A percentile compares a stretch with the other conserved stretches of the same genome.
phyloP scores from a whole-genome alignment of 805 yeast species.

The Scheffersomyces spartinae region DNA sequence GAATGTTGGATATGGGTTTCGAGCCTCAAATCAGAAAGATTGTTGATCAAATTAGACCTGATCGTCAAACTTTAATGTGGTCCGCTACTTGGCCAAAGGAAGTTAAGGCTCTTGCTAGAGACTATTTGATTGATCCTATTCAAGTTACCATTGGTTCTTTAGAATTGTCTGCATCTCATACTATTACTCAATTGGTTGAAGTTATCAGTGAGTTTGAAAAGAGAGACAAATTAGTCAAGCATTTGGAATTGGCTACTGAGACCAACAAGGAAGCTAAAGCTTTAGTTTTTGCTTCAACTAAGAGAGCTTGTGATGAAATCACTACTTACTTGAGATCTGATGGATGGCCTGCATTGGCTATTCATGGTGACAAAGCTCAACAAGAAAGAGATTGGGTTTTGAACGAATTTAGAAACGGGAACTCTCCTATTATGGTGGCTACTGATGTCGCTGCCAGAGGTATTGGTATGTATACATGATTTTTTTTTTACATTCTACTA shows the following conservation, averaged over 20 bases:
- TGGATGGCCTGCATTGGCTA: slow-evolving; percentile 98
- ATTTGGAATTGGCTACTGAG: slow-evolving; percentile 70
- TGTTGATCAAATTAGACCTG: slow-evolving; percentile 94
- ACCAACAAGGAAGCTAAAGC: slow-evolving; percentile 59
- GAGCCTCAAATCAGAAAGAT: slow-evolving; percentile 99
- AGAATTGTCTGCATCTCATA: slow-evolving; percentile 94
- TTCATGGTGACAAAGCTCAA: slow-evolving; percentile 98
- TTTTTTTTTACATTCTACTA: slow-evolving; percentile 2
- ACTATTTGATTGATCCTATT: slow-evolving; percentile 83
- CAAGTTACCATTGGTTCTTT: slow-evolving; percentile 95
- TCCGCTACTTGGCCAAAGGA: slow-evolving; percentile 99
- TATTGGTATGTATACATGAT: slow-evolving; percentile 70
- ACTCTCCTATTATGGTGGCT: slow-evolving; percentile 95
- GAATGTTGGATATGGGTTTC: slow-evolving; percentile 99
- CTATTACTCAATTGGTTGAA: slow-evolving; percentile 86
- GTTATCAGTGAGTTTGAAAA: slow-evolving; percentile 87
- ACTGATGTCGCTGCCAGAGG: slow-evolving; percentile 99
- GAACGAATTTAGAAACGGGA: slow-evolving; percentile 83
- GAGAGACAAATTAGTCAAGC: slow-evolving; percentile 79
- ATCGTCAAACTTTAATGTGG: slow-evolving; percentile 99
- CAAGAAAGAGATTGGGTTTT: slow-evolving; percentile 98
- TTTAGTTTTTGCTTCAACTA: slow-evolving; percentile 89
- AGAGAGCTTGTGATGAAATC: slow-evolving; percentile 94
- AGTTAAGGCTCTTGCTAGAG: slow-evolving; percentile 86
- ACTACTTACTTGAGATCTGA: slow-evolving; percentile 86